Percentiles rank a stretch among this genome's conserved stretches.
Conservation (phyloP, 1,284 basidiomycete species). For the Megacollybia platyphylla region DNA sequence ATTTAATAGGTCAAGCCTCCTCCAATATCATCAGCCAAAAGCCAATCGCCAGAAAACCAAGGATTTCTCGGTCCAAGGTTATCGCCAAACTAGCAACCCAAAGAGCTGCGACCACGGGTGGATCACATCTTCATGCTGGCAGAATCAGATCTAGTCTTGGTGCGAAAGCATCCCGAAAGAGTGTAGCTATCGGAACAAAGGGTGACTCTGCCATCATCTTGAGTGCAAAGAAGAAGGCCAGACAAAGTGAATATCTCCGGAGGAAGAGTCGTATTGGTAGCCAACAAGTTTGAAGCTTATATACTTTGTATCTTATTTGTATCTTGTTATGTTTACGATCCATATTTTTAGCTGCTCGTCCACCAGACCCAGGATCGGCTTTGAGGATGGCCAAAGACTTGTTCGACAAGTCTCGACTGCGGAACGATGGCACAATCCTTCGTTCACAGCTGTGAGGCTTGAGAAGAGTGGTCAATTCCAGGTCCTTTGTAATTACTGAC, state of each 20-base stretch:
- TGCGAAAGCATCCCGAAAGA: constrained; percentile 28
- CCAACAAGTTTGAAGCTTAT: not conserved
- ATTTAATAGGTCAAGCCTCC: constrained; percentile 4
- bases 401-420: too few relatives aligned
- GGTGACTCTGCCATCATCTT: constrained; percentile 25
- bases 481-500: too few relatives aligned
- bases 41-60: constrained; percentile 44
- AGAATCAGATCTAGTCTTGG: constrained; percentile 36
- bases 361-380: too few relatives aligned
- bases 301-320: not conserved
- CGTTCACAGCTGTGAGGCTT: too few relatives aligned
- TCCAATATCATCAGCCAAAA: constrained; percentile 18
- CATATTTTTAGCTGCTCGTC: not conserved
- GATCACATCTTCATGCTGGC: not conserved
- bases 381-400: too few relatives aligned
- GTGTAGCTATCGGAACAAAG: constrained; percentile 19
- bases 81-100: constrained; percentile 66
- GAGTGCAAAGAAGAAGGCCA: constrained; percentile 51
- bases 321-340: not conserved
- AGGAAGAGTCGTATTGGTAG: not conserved
- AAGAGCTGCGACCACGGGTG: constrained; percentile 24
- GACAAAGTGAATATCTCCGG: constrained; percentile 12
- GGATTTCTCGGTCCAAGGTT: constrained; percentile 67
- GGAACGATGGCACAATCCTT: too few relatives aligned
- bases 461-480: too few relatives aligned